Evolutionary conservation across 495 filamentous ascomycete species (phyloP), one percentile per base, ranked within the genome.

Genomic region (Penicillium lagena): DNA sequence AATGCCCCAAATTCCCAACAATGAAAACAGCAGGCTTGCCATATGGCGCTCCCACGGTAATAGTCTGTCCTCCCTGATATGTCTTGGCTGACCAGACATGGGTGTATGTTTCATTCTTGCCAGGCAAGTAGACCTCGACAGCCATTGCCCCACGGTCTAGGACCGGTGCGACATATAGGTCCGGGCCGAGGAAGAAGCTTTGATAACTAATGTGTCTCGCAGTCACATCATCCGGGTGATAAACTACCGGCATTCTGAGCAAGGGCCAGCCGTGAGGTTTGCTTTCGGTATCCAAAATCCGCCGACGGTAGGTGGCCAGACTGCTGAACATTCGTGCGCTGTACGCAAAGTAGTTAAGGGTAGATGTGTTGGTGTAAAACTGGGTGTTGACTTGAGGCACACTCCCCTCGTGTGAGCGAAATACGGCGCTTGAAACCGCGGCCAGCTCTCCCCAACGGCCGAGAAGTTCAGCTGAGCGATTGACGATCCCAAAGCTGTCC

Each of bases 331-430:
- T 55, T 11, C 52, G 55, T 1, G 55, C 52, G 15, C 56, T 59
- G 42, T 59, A 59, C 1, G 52, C 46, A 37, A 52, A 45, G 36
- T 52, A 59, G 1, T 49, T 31, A 33, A 55, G 53, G 4, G 55
- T 59, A 0, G 55, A 50, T 0, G 43, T 38, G 37, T 59, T 59
- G 35, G 52, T 45, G 41, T 59, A 59, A 44, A 59, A 56, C 12
- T 56, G 55, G 0, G 55, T 44, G 41, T 59, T 59, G 12, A 59
- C 37, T 12, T 45, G 29, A 29, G 55, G 55, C 1, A 56, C 49
- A 39, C 56, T 59, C 2, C 55, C 55, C 41, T 59, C 55, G 47
- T 59, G 55, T 11, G 55, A 52, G 31, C 55, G 55, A 42, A 59
- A 59, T 17, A 51, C 52, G 1, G 27, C 49, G 30, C 55, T 59